phyloP scores from a whole-genome alignment of 2,329 filamentous ascomycete species.

The Beauveria medogensis region DNA sequence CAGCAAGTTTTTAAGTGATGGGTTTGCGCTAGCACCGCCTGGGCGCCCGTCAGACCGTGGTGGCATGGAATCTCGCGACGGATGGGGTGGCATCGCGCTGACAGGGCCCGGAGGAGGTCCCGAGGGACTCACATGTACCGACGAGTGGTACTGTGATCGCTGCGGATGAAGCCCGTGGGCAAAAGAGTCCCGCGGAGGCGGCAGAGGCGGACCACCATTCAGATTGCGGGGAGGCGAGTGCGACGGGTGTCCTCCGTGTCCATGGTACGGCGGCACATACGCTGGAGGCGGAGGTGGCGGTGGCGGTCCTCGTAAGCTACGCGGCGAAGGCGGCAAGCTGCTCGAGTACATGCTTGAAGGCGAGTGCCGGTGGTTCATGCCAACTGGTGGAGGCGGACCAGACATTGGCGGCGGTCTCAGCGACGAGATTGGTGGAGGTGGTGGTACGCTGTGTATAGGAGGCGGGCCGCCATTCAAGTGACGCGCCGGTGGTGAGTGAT shows the following conservation, averaged over 20 bases:
- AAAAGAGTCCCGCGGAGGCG: slow-evolving; percentile 24
- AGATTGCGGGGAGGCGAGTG: slow-evolving; percentile 19
- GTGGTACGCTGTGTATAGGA: slow-evolving; percentile 21
- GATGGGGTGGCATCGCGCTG: slow-evolving; percentile 26
- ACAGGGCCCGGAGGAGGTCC: slow-evolving; percentile 27
- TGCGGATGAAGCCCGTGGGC: slow-evolving; percentile 35
- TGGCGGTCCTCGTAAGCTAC: slow-evolving; percentile 34
- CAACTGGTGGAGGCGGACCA: slow-evolving; percentile 33
- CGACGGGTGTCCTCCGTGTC: slow-evolving; percentile 7
- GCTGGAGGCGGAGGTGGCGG: slow-evolving; percentile 25
- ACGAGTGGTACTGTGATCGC: slow-evolving; percentile 28
- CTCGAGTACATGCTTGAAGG: slow-evolving; percentile 29
- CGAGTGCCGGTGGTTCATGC: slow-evolving; percentile 29
- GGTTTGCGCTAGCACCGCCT: slow-evolving; percentile 68
- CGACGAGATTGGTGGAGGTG: slow-evolving; percentile 23
- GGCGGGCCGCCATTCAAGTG: slow-evolving; percentile 42
- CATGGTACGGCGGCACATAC: slow-evolving; percentile 32
- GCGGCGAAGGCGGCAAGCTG: slow-evolving; percentile 41
- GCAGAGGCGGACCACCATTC: slow-evolving; percentile 26
- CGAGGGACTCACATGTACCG: slow-evolving; percentile 36
- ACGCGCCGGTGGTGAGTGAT: slow-evolving; percentile 37
- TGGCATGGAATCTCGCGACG: slow-evolving; percentile 23
- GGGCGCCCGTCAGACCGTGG: slow-evolving; percentile 35
- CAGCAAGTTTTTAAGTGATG: slow-evolving; percentile 66
- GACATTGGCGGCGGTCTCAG: slow-evolving; percentile 42